Evolutionary conservation across 2,329 filamentous ascomycete genomes (phyloP).

Genomic region (Cercospora beticola): DNA sequence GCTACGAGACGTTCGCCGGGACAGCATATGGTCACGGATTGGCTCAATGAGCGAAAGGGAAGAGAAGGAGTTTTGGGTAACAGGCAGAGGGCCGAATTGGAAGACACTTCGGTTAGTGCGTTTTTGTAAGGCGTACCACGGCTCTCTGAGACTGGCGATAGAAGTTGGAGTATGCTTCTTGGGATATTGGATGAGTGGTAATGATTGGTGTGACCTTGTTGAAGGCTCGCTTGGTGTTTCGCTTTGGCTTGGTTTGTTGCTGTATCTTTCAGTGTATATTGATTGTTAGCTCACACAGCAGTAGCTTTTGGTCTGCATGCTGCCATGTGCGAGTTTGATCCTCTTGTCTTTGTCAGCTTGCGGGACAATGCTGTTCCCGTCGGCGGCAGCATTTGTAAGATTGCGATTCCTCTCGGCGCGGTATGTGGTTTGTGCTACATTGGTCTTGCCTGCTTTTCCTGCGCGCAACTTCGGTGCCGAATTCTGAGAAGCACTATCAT

Average conservation of each 20-base stretch:
- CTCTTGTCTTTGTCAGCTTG: background rate
- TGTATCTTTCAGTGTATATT: background rate
- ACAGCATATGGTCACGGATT: conserved; percentile 34
- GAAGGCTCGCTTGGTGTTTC: background rate
- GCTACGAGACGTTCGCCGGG: conserved; percentile 23
- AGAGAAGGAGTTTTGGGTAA: conserved; percentile 17
- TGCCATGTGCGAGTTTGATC: background rate
- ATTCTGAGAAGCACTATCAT: background rate
- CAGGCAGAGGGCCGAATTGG: conserved; percentile 1
- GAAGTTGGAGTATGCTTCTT: background rate
- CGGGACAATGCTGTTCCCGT: background rate
- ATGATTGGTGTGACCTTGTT: background rate
- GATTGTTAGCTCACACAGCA: background rate
- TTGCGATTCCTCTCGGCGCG: background rate
- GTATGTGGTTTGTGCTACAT: background rate
- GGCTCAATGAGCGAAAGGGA: conserved; percentile 32
- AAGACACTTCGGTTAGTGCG: conserved; percentile 8
- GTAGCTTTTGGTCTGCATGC: no score
- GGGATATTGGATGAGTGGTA: background rate
- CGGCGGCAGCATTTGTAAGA: background rate
- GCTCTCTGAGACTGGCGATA: background rate
- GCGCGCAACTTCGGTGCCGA: background rate
- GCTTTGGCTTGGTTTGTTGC: background rate
- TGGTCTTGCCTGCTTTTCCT: background rate
- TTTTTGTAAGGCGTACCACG: conserved; percentile 1